A percentile compares a stretch with the other conserved stretches of the same genome.
Evolutionary conservation across 192 early-diverging fungal genomes (phyloP).

Genomic region (Linnemannia exigua): DNA sequence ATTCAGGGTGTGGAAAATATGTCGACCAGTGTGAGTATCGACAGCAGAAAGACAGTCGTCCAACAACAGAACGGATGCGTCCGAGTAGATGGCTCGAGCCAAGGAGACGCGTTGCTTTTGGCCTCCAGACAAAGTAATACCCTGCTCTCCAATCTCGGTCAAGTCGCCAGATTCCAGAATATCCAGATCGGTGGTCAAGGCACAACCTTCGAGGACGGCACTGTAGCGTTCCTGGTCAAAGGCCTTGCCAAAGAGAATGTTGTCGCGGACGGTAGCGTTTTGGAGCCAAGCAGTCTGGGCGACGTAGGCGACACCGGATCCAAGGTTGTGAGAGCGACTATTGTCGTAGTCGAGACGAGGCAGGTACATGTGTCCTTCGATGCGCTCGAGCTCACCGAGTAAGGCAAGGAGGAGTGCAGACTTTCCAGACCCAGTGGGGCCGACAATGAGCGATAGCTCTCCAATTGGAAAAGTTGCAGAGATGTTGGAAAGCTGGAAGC

Average conservation of each 20-base stretch:
- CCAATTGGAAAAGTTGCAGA: conserved; percentile 73
- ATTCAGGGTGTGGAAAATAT: conserved; percentile 80
- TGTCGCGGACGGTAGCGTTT: conserved; percentile 79
- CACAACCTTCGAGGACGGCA: conserved; percentile 84
- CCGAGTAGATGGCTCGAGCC: conserved; percentile 85
- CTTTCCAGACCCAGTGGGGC: conserved; percentile 90
- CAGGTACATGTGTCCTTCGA: conserved; percentile 51
- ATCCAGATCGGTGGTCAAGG: conserved; percentile 86
- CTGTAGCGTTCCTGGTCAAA: conserved; percentile 80
- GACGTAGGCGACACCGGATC: conserved; percentile 80
- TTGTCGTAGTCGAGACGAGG: conserved; percentile 36
- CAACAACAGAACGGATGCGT: conserved; percentile 71
- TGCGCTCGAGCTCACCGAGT: conserved; percentile 79
- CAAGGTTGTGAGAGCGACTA: conserved; percentile 43
- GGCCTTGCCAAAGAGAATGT: conserved; percentile 81
- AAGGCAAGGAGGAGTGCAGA: conserved; percentile 81
- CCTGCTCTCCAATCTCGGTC: conserved; percentile 93
- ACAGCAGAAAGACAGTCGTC: conserved; percentile 94
- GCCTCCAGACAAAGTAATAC: conserved; percentile 83
- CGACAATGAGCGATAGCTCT: conserved; percentile 82
- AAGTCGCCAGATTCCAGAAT: conserved; percentile 85
- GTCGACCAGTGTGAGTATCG: conserved; percentile 90
- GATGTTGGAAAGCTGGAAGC: conserved; percentile 71
- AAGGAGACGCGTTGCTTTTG: conserved; percentile 86
- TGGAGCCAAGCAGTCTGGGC: conserved; percentile 77